Conservation (phyloP, 768 basidiomycete genomes). For the Macrolepiota albuminosa region DNA sequence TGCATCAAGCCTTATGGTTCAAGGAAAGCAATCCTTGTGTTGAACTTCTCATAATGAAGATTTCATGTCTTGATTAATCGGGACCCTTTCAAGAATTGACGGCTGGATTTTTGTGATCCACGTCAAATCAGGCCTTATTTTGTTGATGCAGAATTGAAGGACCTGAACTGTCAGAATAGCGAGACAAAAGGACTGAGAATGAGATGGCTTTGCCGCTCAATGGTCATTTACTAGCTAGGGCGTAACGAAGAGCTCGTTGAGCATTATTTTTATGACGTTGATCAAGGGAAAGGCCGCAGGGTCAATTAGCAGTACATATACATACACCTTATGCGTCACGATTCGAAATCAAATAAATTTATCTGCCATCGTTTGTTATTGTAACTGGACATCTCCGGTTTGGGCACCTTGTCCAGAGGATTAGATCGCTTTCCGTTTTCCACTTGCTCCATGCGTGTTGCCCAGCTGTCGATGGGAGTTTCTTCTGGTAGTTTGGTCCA, state of each 20-base stretch:
- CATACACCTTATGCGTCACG: background rate
- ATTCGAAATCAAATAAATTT: slow-evolving; percentile 31
- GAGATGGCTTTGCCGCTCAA: too few relatives aligned
- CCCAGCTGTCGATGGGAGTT: slow-evolving; percentile 40
- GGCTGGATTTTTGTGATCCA: background rate
- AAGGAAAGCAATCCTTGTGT: background rate
- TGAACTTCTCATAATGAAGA: background rate
- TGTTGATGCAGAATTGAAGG: background rate
- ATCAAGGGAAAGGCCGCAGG: too few relatives aligned
- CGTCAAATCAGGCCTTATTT: background rate
- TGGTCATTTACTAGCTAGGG: background rate
- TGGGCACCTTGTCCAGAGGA: slow-evolving; percentile 48
- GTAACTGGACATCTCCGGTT: slow-evolving; percentile 35
- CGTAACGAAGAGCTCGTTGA: background rate
- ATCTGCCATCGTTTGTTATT: slow-evolving; percentile 36
- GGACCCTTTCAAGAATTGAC: too few relatives aligned
- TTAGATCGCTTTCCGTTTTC: slow-evolving; percentile 44
- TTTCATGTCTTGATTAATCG: background rate
- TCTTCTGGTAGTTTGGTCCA: slow-evolving; percentile 49
- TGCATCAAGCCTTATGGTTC: too few relatives aligned
- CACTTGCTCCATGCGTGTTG: slow-evolving; percentile 47
- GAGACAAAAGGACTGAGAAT: too few relatives aligned
- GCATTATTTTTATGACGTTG: background rate
- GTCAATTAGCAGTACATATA: background rate
- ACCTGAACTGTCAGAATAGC: too few relatives aligned